These are phyloP conservation scores for Aureobasidium melanogenum DNA, from an alignment of 2,329 filamentous ascomycete species.

Conservation along the genomic window DNA sequence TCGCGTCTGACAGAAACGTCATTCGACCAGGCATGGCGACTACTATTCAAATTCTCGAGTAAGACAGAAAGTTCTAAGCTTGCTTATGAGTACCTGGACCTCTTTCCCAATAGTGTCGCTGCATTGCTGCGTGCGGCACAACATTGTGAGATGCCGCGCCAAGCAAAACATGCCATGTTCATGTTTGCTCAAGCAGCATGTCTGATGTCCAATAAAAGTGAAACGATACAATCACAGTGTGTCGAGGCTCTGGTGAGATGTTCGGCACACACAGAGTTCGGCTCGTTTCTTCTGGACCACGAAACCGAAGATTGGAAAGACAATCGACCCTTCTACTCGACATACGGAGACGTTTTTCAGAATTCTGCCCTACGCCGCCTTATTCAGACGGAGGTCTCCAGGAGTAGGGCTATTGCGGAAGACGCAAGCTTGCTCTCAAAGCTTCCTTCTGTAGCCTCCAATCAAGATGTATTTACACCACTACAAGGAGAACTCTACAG, in stretches of 20 bases:
- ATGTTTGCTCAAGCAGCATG: neutral
- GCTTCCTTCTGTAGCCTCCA: neutral
- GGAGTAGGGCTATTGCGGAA: neutral
- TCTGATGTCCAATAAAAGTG: neutral
- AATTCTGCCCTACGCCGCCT: neutral
- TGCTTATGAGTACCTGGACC: neutral
- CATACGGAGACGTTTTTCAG: neutral
- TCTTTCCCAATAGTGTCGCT: neutral
- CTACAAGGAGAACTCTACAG: neutral
- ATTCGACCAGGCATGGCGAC: neutral
- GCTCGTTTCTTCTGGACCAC: neutral
- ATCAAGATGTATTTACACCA: neutral
- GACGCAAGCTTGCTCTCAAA: neutral
- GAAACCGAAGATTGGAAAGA: neutral
- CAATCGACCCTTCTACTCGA: neutral
- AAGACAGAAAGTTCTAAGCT: neutral
- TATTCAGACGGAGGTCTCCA: neutral
- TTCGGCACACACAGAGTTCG: constrained; percentile 1
- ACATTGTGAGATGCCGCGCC: neutral
- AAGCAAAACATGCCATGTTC: constrained; percentile 5
- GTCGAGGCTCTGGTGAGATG: neutral
- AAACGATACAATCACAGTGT: neutral
- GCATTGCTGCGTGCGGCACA: neutral
- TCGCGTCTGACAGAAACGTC: neutral
- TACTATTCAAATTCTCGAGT: neutral